Base-by-base conservation (phyloP, 2,329 filamentous ascomycete species). In the Immersiporthe knoxdaviesiana region DNA sequence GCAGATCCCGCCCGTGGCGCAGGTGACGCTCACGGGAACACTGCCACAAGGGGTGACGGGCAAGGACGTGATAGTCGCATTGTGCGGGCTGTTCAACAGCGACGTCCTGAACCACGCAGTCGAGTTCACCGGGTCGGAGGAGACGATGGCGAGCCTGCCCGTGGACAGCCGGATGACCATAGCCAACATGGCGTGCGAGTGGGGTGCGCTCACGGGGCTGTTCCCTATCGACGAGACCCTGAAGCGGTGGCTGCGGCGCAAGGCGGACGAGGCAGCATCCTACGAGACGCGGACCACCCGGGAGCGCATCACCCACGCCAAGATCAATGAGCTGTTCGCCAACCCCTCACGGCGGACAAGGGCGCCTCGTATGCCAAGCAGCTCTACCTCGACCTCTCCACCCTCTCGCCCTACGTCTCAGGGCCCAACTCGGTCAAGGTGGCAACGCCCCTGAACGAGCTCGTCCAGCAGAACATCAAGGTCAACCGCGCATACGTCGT, bases 401-500 rank as follows among this genome's bases (percentile, higher is more conserved):
- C 93, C 0, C 85, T 97, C 0, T 91, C 92, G 0, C 94, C 94
- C 0, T 94, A 91, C 68, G 90, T 97, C 12, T 86, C 94, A 0
- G 94, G 95, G 0, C 95, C 95, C 0, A 97, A 97, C 81, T 95
- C 92, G 0, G 93, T 97, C 76, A 97, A 97, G 79, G 82, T 97
- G 0, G 89, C 91, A 0, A 97, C 90, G 0, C 93, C 95, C 0
- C 80, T 98, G 0, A 81, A 83, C 6, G 88, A 95, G 44, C 87
- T 98, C 0, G 90, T 91, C 74, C 77, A 86, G 0, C 84, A 95
- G 76, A 81, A 92, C 72, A 97, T 98, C 78, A 85, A 88, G 63
- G 80, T 98, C 32, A 82, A 97, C 82, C 93, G 98, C 85, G 90
- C 98, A 73, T 99, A 98, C 79, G 97, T 98, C 75, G 96, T 96